Evolutionary conservation across 2,329 filamentous ascomycete species (phyloP).

Genomic region (Ophiosphaerella narmari): DNA sequence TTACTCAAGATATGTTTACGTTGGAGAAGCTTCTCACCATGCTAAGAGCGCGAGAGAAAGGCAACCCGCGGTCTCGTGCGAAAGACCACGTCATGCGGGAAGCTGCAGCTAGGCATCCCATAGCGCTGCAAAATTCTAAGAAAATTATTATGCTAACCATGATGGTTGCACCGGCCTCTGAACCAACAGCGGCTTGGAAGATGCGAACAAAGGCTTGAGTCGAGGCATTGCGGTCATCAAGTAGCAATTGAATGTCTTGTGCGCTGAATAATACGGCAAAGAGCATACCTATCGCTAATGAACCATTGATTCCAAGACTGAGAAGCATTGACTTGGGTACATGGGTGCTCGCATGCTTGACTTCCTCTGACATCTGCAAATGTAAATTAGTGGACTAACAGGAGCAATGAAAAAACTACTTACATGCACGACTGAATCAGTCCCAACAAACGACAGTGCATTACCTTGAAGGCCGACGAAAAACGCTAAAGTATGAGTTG

Average conservation of each 20-base stretch:
- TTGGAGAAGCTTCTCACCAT: slow-evolving; percentile 24
- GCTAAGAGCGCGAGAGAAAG: slow-evolving; percentile 40
- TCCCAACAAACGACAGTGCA: slow-evolving; percentile 46
- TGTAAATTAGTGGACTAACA: slow-evolving; percentile 5
- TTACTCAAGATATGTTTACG: background rate
- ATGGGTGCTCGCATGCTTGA: slow-evolving; percentile 42
- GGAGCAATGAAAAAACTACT: slow-evolving; percentile 6
- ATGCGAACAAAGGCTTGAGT: slow-evolving; percentile 57
- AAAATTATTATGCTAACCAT: slow-evolving; percentile 53
- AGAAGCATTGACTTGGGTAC: slow-evolving; percentile 51
- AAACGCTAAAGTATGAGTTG: slow-evolving; percentile 50
- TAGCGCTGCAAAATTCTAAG: slow-evolving; percentile 48
- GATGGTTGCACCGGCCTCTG: slow-evolving; percentile 50
- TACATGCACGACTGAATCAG: slow-evolving; percentile 46
- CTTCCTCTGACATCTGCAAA: slow-evolving; percentile 45
- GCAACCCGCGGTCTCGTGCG: slow-evolving; percentile 50
- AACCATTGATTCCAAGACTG: slow-evolving; percentile 49
- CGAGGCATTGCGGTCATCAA: slow-evolving; percentile 18
- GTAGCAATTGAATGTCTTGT: slow-evolving; percentile 30
- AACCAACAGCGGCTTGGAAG: slow-evolving; percentile 46
- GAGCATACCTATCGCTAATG: slow-evolving; percentile 47
- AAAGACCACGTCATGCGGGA: slow-evolving; percentile 53
- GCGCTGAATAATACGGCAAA: slow-evolving; percentile 50
- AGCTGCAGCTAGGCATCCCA: slow-evolving; percentile 49
- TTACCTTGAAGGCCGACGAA: slow-evolving; percentile 50